These are phyloP conservation scores for Coemansia sp. DNA, from an alignment of 371 early-diverging fungal species.

Conservation along the genomic window DNA sequence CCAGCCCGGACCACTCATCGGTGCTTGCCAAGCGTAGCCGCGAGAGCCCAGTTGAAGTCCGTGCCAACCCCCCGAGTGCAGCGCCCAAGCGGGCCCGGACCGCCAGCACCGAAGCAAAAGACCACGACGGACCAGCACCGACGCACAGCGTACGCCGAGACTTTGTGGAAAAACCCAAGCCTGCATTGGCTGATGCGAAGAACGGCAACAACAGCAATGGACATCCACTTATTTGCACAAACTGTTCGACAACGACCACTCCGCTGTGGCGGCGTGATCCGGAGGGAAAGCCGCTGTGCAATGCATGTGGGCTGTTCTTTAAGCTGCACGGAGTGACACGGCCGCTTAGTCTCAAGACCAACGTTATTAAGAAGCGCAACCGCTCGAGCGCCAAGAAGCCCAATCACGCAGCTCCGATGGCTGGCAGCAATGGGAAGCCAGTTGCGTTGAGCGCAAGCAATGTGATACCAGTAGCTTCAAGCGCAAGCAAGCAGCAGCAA, in stretches of 20 bases:
- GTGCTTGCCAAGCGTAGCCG: slow-evolving; percentile 1
- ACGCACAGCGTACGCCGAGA: background rate
- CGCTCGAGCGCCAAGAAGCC: slow-evolving; percentile 53
- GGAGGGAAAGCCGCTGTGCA: slow-evolving; percentile 86
- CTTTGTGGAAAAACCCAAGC: background rate
- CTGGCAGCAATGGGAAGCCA: background rate
- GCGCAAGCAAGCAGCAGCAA: background rate
- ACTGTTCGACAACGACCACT: slow-evolving; percentile 88
- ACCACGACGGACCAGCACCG: background rate
- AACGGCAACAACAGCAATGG: slow-evolving; percentile 13
- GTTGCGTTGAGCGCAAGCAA: background rate
- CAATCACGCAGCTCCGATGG: background rate
- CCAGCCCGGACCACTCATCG: background rate
- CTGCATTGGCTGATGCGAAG: background rate
- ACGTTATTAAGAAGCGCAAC: slow-evolving; percentile 84
- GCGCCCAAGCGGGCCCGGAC: background rate
- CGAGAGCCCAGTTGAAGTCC: background rate
- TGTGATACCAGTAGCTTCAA: background rate
- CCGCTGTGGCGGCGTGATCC: slow-evolving; percentile 95
- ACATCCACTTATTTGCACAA: slow-evolving; percentile 64
- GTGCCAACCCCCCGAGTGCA: background rate
- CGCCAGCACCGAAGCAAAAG: background rate
- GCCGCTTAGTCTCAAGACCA: slow-evolving; percentile 81
- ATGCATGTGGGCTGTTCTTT: slow-evolving; percentile 95
- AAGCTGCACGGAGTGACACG: slow-evolving; percentile 54